Base-by-base conservation (phyloP, 345 rosid species). In the Bruguiera sexangula region DNA sequence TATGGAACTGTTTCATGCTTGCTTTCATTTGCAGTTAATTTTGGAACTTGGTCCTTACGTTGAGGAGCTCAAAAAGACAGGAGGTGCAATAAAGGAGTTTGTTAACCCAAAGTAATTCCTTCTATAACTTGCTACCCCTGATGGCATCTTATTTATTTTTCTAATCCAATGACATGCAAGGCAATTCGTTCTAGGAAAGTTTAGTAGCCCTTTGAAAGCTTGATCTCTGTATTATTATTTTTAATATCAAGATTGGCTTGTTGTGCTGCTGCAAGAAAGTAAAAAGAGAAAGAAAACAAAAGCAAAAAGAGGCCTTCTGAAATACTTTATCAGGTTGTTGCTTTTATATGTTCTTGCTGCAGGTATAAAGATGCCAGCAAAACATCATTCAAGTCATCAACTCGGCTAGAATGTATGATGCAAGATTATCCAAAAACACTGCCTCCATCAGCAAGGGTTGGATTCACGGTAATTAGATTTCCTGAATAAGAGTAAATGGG, bases 391-490 rank as follows among this genome's bases (percentile, higher is more conserved):
- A 90, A 88, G 75, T 93, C 98, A 68, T 90, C 98, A 60, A 90
- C 98, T 75, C 86, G 97, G 55, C 83, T 95, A 46, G 97, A 95
- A 77, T 95, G 99, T 66, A 91, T 89, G 99, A 95, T 95, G 99
- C 99, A 92, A 84, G 97, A 95, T 78, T 92, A 95, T 81, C 96
- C 96, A 56, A 92, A 90, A 79, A 95, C 99, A 61, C 71, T 95
- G 79, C 91, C 97, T 53, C 87, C 97, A 48, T 67, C 96, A 26
- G 89, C 96, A 74, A 74, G 88, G 62, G 96, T 92, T 78, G 98
- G 98, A 70, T 94, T 91, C 77, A 89, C 96, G 81, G 99, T 94
- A 87, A 84, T 52, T 60, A 60, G 48, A 43, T 43, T 43, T 43
- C 19, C 50, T 13, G 50, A 27, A 34, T n/a, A 56, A 16, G 26